These are phyloP conservation scores for Penicillium lividum DNA, from an alignment of 495 filamentous ascomycete genomes.

Conservation along the genomic window DNA sequence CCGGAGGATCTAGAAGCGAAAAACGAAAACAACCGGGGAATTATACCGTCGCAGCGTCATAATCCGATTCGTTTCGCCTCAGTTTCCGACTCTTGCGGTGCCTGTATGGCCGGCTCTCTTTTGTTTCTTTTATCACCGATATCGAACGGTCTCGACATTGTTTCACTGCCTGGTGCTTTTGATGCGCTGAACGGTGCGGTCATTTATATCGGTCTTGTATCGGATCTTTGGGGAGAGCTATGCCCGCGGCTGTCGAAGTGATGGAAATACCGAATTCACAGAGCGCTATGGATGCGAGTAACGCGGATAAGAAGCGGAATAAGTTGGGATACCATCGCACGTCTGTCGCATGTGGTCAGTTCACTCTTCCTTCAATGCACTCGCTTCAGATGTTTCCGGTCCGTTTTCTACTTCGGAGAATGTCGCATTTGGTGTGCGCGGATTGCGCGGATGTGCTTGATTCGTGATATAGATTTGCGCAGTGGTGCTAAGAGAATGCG, in stretches of 20 bases:
- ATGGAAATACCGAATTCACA: conserved; percentile 67
- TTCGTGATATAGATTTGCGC: not conserved
- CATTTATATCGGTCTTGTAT: conserved; percentile 8
- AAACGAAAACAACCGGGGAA: not conserved
- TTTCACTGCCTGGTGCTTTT: conserved; percentile 22
- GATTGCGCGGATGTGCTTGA: not conserved
- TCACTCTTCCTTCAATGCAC: not conserved
- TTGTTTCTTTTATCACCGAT: conserved; percentile 12
- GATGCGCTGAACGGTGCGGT: conserved; percentile 41
- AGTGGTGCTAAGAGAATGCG: not conserved
- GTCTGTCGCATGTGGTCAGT: conserved; percentile 96
- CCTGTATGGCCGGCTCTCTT: conserved; percentile 22
- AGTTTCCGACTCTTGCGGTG: conserved; percentile 8
- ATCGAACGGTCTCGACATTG: not conserved
- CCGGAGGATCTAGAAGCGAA: conserved; percentile 2
- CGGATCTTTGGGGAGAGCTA: conserved; percentile 33
- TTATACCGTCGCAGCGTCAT: conserved; percentile 21
- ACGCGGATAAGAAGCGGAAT: conserved; percentile 82
- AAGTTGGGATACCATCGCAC: conserved; percentile 97
- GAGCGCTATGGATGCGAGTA: conserved; percentile 46
- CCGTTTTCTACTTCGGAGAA: not conserved
- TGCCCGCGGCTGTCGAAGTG: conserved; percentile 55
- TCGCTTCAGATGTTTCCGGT: not conserved
- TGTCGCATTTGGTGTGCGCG: not conserved
- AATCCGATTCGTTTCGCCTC: conserved; percentile 7